These are phyloP conservation scores for Puccinia novopanici DNA, from an alignment of 1,284 basidiomycete genomes.

Conservation along the genomic window DNA sequence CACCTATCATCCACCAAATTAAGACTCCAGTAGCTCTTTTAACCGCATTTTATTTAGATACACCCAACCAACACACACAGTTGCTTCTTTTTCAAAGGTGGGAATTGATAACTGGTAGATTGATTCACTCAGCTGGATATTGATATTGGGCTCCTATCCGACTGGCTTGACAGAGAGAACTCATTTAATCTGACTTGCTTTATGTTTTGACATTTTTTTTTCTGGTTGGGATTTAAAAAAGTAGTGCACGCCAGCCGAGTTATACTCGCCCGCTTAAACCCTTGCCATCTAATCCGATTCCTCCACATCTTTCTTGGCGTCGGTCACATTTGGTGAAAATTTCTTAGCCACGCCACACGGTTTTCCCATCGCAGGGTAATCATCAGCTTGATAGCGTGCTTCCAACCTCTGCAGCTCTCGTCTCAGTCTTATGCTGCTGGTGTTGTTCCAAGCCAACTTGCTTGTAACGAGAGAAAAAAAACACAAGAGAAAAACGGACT, in stretches of 20 bases:
- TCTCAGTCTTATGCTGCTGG: constrained; percentile 22
- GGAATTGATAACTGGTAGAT: constrained; percentile 23
- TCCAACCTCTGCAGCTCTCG: not conserved
- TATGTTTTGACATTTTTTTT: constrained; percentile 4
- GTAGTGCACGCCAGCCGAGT: constrained; percentile 12
- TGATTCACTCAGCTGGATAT: not conserved
- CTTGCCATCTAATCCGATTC: constrained; percentile 13
- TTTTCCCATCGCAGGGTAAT: not conserved
- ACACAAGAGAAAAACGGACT: not conserved
- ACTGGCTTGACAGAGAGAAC: not conserved
- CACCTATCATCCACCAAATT: not conserved
- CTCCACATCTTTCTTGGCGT: constrained; percentile 14
- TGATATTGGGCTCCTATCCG: not conserved
- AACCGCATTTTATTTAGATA: not conserved
- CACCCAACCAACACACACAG: not conserved
- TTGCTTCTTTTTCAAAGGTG: constrained; percentile 16
- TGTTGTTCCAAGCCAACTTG: not conserved
- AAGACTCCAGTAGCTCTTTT: not conserved
- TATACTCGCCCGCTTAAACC: constrained; percentile 23
- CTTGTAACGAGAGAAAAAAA: constrained; percentile 33
- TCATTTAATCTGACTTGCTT: constrained; percentile 10
- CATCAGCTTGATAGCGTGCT: constrained; percentile 12
- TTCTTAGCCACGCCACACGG: constrained; percentile 2
- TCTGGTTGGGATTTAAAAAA: not conserved
- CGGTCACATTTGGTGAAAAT: constrained; percentile 37